phyloP scores from a whole-genome alignment of 805 yeast species.

The Blastobotrys chiropterorum region DNA sequence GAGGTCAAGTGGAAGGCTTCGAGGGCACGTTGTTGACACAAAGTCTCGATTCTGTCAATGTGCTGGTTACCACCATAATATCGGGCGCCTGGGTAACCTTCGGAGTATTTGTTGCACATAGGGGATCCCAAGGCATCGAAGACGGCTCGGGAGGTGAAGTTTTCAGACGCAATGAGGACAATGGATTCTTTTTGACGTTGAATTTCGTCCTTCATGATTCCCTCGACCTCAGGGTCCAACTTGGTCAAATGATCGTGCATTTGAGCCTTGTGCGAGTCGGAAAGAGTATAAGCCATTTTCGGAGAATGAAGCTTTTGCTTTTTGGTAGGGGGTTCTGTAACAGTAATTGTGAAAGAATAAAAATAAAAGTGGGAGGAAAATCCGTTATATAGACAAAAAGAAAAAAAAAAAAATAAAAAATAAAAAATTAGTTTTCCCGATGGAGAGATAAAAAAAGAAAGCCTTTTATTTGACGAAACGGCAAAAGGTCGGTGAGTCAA shows the following conservation, averaged over 20 bases:
- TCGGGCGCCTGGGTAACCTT: slow-evolving; percentile 98
- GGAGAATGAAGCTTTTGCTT: slow-evolving; percentile 1
- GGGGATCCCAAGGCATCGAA: slow-evolving; percentile 96
- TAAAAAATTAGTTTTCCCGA: background rate
- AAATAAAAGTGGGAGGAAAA: background rate
- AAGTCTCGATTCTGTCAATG: slow-evolving; percentile 85
- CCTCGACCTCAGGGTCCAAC: slow-evolving; percentile 37
- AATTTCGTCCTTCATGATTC: slow-evolving; percentile 58
- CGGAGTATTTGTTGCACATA: slow-evolving; percentile 97
- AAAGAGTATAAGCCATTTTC: slow-evolving; percentile 27
- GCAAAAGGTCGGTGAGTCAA: background rate
- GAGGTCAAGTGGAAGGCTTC: slow-evolving; percentile 77
- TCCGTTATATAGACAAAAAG: background rate
- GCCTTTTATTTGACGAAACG: background rate
- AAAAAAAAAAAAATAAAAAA: too few species aligned
- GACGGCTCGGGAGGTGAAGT: slow-evolving; percentile 93
- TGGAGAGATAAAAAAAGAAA: background rate
- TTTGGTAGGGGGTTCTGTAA: background rate
- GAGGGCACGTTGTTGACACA: slow-evolving; percentile 93
- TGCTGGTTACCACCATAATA: slow-evolving; percentile 98
- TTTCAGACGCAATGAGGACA: slow-evolving; percentile 93
- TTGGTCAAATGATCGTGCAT: slow-evolving; percentile 26
- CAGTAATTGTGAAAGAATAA: slow-evolving; percentile 2
- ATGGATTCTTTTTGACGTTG: slow-evolving; percentile 90
- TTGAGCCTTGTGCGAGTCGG: slow-evolving; percentile 29